Conservation (phyloP, 2,329 filamentous ascomycete species). For the Verticillium nubilum region DNA sequence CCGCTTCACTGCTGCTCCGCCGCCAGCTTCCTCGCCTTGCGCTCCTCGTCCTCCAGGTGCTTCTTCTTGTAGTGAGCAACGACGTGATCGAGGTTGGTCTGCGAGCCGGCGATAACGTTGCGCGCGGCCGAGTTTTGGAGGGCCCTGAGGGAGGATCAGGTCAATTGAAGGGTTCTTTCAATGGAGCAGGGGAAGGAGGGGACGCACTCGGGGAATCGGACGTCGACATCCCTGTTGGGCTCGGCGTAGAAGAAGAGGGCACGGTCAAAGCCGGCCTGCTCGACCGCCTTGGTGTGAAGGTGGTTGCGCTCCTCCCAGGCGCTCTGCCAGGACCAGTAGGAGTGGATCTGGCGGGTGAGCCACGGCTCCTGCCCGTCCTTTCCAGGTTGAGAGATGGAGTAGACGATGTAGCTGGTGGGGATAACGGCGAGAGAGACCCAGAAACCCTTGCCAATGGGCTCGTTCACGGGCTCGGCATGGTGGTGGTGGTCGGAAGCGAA, state of each 20-base stretch:
- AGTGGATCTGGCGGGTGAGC: conserved; percentile 39
- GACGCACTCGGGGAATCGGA: conserved; percentile 54
- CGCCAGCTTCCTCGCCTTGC: conserved; percentile 40
- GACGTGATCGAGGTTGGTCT: conserved; percentile 48
- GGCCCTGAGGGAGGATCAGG: conserved; percentile 28
- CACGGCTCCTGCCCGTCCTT: conserved; percentile 44
- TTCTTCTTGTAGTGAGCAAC: conserved; percentile 52
- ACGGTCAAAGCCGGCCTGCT: conserved; percentile 54
- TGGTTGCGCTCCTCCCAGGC: conserved; percentile 48
- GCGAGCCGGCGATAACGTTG: conserved; percentile 51
- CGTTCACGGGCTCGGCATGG: conserved; percentile 38
- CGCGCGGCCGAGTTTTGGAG: conserved; percentile 43
- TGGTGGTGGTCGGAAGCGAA: conserved; percentile 51
- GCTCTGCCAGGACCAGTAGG: conserved; percentile 40
- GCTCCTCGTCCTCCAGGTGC: conserved; percentile 49
- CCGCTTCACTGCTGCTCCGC: conserved; percentile 6
- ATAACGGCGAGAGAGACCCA: conserved; percentile 39
- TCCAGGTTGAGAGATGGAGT: conserved; percentile 42
- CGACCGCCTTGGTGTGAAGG: conserved; percentile 43
- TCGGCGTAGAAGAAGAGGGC: conserved; percentile 43
- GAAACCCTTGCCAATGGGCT: conserved; percentile 52
- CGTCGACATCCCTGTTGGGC: conserved; percentile 40
- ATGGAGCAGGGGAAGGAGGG: background rate
- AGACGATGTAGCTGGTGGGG: conserved; percentile 37
- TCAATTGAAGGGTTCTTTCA: conserved; percentile 17